Base-by-base conservation (phyloP, 129 eudicot genomes). In the Pseudognaphalium luteoalbum region DNA sequence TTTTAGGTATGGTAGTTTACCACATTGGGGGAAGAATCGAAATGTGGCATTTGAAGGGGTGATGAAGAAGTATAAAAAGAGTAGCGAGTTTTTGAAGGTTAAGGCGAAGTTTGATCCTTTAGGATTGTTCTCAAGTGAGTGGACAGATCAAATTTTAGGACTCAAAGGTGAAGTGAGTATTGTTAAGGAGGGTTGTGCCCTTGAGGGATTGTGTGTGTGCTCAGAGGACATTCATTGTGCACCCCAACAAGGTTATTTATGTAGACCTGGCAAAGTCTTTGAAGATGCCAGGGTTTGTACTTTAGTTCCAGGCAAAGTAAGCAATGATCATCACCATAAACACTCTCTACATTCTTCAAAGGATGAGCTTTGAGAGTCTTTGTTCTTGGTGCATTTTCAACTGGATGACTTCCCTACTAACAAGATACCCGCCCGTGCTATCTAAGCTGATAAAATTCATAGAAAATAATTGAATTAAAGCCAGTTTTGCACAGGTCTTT, bases 11-110 rank as follows among this genome's bases (percentile, higher is more conserved):
- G 86, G 81, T 14, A 97, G 89, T 12, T 19, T 88, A 57, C 97
- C 97, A 7, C 98, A 93, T 33, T 90, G 98, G 97, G 97, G 97
- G 17, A 93, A 93, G 81, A 93, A 93, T 74, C 81, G 96, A 33
- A 90, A 93, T 60, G 80, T 86, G 35, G 98, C 98, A 16, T 93
- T 90, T 28, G 30, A 57, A 12, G 88, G 92, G 65, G 95, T 60
- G 6, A 78, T 90, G 51, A 72, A 83, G 19, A 93, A 93, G 81
- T 88, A 87, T 51, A 74, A 60, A 66, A 83, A 71, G 34, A 80
- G 79, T 6, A 22, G 3, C 32, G 68, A 85, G 16, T 90, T 93
- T 42, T 56, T 88, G 5, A 82, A 79, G 75, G 86, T 93, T 15
- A 93, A 88, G 71, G 47, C 82, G 35, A 78, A 19, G 81, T 93